A percentile compares a stretch with the other conserved stretches of the same genome.
phyloP scores from a whole-genome alignment of 2,329 filamentous ascomycete genomes.

The Phaeophleospora eucalypticola region DNA sequence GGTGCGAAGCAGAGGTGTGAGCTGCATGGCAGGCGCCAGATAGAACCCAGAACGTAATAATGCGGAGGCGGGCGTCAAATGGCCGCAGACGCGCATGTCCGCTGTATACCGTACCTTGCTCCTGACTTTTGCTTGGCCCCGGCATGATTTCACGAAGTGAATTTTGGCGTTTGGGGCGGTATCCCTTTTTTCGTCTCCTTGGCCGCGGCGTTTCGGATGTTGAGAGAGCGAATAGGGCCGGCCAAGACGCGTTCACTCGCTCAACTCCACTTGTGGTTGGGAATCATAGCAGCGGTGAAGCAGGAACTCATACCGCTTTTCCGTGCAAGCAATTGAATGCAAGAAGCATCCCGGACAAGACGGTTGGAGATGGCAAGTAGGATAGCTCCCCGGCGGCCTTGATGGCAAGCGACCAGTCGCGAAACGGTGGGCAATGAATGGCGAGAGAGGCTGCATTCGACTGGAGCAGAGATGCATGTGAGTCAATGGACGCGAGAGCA shows the following conservation, averaged over 20 bases:
- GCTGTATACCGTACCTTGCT: background rate
- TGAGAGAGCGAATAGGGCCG: background rate
- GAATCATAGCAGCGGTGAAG: background rate
- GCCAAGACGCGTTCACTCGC: background rate
- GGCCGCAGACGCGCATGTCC: background rate
- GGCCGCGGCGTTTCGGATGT: background rate
- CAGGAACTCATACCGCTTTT: background rate
- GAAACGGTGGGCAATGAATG: background rate
- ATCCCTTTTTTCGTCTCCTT: background rate
- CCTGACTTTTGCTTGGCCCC: background rate
- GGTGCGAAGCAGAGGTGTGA: conserved; percentile 1
- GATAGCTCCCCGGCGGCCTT: background rate
- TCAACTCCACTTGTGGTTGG: background rate
- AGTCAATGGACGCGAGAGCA: background rate
- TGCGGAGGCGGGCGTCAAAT: background rate
- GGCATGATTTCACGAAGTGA: background rate
- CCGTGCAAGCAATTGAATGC: background rate
- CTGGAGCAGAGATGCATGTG: background rate
- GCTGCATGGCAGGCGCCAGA: background rate
- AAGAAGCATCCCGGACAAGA: background rate
- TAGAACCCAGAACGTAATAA: background rate
- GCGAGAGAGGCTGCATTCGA: background rate
- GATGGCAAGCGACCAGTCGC: background rate
- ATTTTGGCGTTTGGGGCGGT: background rate
- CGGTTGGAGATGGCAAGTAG: background rate